These are phyloP conservation scores for Pseudogymnoascus sp. DNA, from an alignment of 2,329 filamentous ascomycete species.

Conservation along the genomic window DNA sequence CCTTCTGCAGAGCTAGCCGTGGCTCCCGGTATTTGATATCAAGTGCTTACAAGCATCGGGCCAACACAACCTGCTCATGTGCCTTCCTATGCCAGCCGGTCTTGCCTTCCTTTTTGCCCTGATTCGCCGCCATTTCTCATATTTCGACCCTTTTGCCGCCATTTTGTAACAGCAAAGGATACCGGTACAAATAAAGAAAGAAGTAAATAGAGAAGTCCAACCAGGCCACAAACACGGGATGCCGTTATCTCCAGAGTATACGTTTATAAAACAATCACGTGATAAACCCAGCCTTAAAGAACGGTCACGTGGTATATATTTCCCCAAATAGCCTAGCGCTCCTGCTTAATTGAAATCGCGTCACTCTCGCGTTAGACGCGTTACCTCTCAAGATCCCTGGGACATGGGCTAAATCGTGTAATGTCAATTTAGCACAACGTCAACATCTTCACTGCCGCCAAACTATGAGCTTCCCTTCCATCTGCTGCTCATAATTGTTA, in stretches of 20 bases:
- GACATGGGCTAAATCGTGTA: neutral
- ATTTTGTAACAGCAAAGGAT: neutral
- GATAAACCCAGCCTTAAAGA: neutral
- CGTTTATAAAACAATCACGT: neutral
- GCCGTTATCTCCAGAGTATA: neutral
- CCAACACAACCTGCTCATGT: neutral
- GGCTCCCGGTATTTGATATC: neutral
- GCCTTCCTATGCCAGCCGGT: neutral
- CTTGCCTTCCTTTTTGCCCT: neutral
- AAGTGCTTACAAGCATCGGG: neutral
- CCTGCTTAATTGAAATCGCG: conserved; percentile 7
- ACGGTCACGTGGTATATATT: neutral
- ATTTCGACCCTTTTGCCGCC: too few species aligned
- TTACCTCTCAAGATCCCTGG: neutral
- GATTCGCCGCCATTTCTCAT: neutral
- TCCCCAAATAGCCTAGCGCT: neutral
- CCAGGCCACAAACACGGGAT: neutral
- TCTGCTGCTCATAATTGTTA: neutral
- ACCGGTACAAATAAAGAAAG: neutral
- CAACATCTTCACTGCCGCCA: neutral
- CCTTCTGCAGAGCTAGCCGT: neutral
- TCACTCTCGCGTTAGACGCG: conserved; percentile 9
- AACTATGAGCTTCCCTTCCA: neutral
- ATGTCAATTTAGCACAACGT: neutral
- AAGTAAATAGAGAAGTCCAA: neutral